Evolutionary conservation across 1,284 basidiomycete genomes (phyloP).

Genomic region (Butyriboletus regius): DNA sequence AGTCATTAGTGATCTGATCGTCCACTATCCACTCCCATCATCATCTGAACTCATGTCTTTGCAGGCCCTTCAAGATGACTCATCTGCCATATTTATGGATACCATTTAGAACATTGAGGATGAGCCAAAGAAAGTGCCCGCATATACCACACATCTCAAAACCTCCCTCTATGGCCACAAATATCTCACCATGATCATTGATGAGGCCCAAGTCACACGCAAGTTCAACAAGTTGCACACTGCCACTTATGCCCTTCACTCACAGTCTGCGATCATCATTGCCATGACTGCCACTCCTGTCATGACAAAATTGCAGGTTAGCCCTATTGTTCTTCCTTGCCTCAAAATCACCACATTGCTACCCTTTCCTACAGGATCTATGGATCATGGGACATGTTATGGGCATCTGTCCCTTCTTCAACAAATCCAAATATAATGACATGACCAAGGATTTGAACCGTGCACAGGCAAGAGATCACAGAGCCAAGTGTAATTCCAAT

Average conservation of each 20-base stretch:
- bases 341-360: background rate
- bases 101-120: too few species aligned
- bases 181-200: too few species aligned
- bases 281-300: conserved; percentile 1
- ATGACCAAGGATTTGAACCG: background rate
- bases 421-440: background rate
- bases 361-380: background rate
- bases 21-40: too few species aligned
- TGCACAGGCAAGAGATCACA: background rate
- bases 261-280: background rate
- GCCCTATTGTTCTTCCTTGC: background rate
- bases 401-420: background rate
- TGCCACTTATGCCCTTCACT: background rate
- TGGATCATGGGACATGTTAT: conserved; percentile 7
- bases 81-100: too few species aligned
- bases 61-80: background rate
- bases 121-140: too few species aligned
- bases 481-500: background rate
- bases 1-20: too few species aligned
- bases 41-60: background rate
- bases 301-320: conserved; percentile 1
- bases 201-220: too few species aligned
- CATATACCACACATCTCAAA: too few species aligned
- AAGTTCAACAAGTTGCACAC: too few species aligned
- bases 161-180: too few species aligned